A percentile compares a stretch with the other conserved stretches of the same genome.
Conservation (phyloP, 805 yeast genomes). For the Brettanomyces custersianus region DNA sequence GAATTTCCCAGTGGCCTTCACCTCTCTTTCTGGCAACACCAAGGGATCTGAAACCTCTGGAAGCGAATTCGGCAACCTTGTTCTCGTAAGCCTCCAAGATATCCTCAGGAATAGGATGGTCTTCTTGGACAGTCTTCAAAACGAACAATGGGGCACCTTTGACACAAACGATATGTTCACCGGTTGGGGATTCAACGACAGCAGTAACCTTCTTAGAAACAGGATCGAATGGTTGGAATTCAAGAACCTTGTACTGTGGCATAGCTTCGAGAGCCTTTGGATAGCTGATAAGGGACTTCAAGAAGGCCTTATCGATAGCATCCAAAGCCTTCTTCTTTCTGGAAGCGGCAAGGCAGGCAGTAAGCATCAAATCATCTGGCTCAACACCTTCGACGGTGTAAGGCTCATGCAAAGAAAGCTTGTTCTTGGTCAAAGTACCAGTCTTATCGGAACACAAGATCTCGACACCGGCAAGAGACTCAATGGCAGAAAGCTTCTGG, state of each 20-base stretch:
- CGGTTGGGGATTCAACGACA: conserved; percentile 88
- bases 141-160: conserved; percentile 98
- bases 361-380: conserved; percentile 84
- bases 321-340: conserved; percentile 94
- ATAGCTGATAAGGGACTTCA: conserved; percentile 71
- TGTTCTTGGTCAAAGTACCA: conserved; percentile 92
- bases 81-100: conserved; percentile 88
- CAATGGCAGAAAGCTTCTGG: conserved; percentile 87
- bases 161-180: conserved; percentile 89
- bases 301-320: conserved; percentile 90
- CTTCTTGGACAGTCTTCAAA: conserved; percentile 91
- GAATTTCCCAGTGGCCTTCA: conserved; percentile 94
- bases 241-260: conserved; percentile 86
- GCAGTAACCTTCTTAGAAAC: conserved; percentile 94
- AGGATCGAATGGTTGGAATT: conserved; percentile 96
- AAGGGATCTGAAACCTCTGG: conserved; percentile 95
- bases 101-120: conserved; percentile 91
- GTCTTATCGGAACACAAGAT: conserved; percentile 92
- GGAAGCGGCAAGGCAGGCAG: conserved; percentile 91
- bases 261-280: conserved; percentile 89
- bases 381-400: conserved; percentile 92
- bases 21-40: conserved; percentile 99
- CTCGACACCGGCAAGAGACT: conserved; percentile 92
- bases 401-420: conserved; percentile 85
- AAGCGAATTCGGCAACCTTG: conserved; percentile 94